Percentiles rank a stretch among this genome's conserved stretches.
Conservation (phyloP, 805 yeast species). For the Metschnikowia chrysomelidarum region DNA sequence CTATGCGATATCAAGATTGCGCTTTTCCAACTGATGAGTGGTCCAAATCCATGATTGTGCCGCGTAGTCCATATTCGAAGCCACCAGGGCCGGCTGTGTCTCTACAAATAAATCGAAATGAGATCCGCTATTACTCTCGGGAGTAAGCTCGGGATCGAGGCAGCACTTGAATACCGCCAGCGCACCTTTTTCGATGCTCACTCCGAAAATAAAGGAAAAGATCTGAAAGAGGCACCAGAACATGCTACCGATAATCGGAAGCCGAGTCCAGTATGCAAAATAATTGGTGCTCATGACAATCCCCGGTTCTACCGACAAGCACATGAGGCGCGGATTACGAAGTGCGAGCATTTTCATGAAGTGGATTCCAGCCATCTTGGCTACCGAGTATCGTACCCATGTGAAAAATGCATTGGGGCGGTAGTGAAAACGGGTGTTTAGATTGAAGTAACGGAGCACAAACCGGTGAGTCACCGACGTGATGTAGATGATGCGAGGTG, state of each 20-base stretch:
- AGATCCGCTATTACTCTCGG: conserved; percentile 64
- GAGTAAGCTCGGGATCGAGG: conserved; percentile 47
- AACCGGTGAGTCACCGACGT: conserved; percentile 66
- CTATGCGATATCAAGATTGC: conserved; percentile 32
- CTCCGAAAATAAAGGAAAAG: conserved; percentile 69
- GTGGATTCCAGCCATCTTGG: conserved; percentile 78
- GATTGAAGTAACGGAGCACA: conserved; percentile 45
- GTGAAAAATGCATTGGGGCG: conserved; percentile 69
- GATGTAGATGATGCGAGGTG: conserved; percentile 59
- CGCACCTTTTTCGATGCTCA: conserved; percentile 68
- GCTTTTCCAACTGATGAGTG: conserved; percentile 51
- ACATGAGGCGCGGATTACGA: conserved; percentile 62
- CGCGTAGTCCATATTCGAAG: conserved; percentile 55
- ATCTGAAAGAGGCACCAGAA: conserved; percentile 72
- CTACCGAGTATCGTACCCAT: conserved; percentile 74
- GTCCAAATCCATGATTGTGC: conserved; percentile 83
- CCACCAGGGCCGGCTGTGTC: conserved; percentile 55
- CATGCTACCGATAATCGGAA: conserved; percentile 73
- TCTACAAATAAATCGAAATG: conserved; percentile 52
- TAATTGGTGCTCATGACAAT: conserved; percentile 79
- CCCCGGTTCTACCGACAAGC: conserved; percentile 78
- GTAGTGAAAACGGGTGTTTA: conserved; percentile 51
- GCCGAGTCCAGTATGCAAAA: conserved; percentile 72
- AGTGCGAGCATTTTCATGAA: conserved; percentile 61
- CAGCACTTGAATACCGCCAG: conserved; percentile 63